A percentile compares a stretch with the other conserved stretches of the same genome.
Evolutionary conservation across 345 rosid species (phyloP).

Genomic region (Mallotus nudiflorus): DNA sequence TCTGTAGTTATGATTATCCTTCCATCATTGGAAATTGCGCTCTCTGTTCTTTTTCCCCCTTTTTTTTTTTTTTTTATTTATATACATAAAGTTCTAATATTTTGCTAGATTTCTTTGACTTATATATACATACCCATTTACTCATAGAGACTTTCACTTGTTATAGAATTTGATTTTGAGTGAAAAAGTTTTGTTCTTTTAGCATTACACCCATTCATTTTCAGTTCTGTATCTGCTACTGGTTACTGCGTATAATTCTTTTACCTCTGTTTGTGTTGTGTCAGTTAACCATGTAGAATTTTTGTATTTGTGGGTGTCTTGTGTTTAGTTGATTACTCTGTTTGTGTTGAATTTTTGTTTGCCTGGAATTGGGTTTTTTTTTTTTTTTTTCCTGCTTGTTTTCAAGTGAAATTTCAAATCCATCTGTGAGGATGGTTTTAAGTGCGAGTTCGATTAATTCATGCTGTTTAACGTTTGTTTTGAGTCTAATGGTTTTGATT

Average conservation of each 20-base stretch:
- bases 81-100: too few relatives aligned
- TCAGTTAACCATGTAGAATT: background rate
- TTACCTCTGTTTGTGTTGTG: background rate
- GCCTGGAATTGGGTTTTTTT: background rate
- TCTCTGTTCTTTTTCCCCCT: too few relatives aligned
- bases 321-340: background rate
- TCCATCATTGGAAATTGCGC: slow-evolving; percentile 17
- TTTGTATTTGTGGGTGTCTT: too few relatives aligned
- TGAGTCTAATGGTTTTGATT: background rate
- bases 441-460: background rate
- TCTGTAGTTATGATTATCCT: slow-evolving; percentile 9
- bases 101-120: too few relatives aligned
- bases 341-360: background rate
- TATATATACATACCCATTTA: too few relatives aligned
- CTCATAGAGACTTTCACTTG: background rate
- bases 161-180: background rate
- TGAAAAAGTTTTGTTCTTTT: background rate
- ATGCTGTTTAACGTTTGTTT: too few relatives aligned
- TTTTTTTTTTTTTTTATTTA: too few relatives aligned
- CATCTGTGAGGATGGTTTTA: background rate
- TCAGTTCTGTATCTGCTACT: background rate
- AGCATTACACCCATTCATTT: background rate
- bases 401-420: background rate
- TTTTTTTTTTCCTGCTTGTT: background rate
- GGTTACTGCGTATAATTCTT: background rate